These are phyloP conservation scores for Guillardia theta DNA, from an alignment of 78 protist species.

Conservation along the genomic window DNA sequence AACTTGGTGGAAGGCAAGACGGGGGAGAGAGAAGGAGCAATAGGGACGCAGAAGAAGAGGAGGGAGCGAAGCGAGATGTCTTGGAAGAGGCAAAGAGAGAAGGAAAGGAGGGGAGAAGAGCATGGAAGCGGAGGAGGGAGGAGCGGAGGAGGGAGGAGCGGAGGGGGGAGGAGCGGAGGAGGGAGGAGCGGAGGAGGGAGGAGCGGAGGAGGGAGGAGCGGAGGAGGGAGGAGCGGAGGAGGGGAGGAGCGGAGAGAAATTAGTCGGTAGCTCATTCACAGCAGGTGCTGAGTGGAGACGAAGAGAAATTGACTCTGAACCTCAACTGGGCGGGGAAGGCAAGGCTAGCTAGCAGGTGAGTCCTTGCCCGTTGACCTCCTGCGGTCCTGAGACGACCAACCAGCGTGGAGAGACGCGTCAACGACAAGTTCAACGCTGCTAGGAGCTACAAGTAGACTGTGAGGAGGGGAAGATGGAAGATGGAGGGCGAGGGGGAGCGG, in stretches of 20 bases:
- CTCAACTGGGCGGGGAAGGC: slow-evolving; percentile 21
- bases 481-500: no score
- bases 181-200: no score
- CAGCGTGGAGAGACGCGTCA: background rate
- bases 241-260: no score
- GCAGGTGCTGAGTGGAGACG: background rate
- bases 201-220: no score
- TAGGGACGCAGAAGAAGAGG: no score
- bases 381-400: background rate
- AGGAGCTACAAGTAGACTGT: background rate
- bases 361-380: background rate
- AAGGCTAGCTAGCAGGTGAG: background rate
- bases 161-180: no score
- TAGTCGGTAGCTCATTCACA: no score
- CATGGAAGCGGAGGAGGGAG: background rate
- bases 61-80: background rate
- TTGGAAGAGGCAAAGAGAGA: background rate
- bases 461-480: no score
- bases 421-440: slow-evolving; percentile 21
- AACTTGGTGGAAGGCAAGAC: no score
- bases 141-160: no score
- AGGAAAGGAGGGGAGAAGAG: background rate
- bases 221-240: no score
- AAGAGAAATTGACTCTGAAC: background rate
- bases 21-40: no score